A percentile compares a stretch with the other conserved stretches of the same genome.
phyloP scores from a whole-genome alignment of 2,329 filamentous ascomycete species.

The Stachybotrys elegans region DNA sequence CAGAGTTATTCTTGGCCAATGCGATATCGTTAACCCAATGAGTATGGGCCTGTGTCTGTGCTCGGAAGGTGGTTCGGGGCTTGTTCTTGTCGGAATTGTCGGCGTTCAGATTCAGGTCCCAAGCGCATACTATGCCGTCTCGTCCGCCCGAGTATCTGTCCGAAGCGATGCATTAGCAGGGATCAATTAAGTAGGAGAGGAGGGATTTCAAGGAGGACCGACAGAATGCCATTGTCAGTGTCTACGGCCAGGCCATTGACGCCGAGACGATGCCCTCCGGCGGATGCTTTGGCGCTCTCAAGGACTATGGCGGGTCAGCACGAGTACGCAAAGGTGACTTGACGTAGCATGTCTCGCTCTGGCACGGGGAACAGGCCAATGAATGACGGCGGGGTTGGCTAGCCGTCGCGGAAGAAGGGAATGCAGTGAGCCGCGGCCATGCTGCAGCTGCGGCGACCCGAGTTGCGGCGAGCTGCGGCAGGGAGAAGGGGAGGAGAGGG shows the following conservation, averaged over 20 bases:
- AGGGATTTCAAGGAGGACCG: slow-evolving; percentile 30
- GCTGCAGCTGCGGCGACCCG: neutral
- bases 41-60: slow-evolving; percentile 71
- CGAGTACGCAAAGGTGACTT: neutral
- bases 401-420: too few species aligned
- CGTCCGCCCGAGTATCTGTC: slow-evolving; percentile 88
- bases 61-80: slow-evolving; percentile 52
- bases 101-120: slow-evolving; percentile 77
- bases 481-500: neutral
- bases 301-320: slow-evolving; percentile 38
- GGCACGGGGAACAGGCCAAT: neutral
- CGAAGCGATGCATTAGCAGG: neutral
- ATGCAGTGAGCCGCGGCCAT: neutral
- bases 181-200: slow-evolving; percentile 8
- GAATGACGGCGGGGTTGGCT: too few species aligned
- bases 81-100: slow-evolving; percentile 24
- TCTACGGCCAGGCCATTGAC: slow-evolving; percentile 94
- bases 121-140: slow-evolving; percentile 93
- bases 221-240: slow-evolving; percentile 78
- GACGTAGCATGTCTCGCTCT: neutral
- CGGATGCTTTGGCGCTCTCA: slow-evolving; percentile 52
- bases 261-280: slow-evolving; percentile 82
- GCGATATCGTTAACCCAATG: slow-evolving; percentile 96
- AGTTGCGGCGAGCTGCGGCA: slow-evolving; percentile 4
- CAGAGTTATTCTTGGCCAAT: slow-evolving; percentile 70